A percentile compares a stretch with the other conserved stretches of the same genome.
These are phyloP conservation scores for Geopyxis carbonaria DNA, from an alignment of 495 filamentous ascomycete species.

Conservation along the genomic window DNA sequence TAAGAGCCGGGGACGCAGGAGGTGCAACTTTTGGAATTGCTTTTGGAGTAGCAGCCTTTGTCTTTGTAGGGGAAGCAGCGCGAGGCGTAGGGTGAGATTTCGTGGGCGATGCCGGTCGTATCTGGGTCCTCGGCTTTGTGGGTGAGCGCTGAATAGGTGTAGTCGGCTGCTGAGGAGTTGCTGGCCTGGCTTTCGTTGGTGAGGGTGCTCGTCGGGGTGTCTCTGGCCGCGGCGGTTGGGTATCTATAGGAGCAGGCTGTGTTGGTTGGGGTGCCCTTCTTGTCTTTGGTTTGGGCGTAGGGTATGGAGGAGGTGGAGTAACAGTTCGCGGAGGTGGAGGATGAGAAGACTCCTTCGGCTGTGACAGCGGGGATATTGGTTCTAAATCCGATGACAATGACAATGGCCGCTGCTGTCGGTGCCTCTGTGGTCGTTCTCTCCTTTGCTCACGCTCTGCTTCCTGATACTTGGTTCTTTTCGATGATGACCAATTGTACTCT, in stretches of 20 bases:
- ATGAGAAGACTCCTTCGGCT: conserved; percentile 2
- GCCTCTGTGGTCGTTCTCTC: conserved; percentile 37
- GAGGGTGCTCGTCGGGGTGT: neutral
- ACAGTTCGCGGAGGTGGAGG: neutral
- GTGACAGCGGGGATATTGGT: no score
- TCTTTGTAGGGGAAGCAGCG: neutral
- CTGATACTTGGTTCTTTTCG: neutral
- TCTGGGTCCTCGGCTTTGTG: neutral
- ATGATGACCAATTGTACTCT: neutral
- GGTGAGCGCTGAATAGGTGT: neutral
- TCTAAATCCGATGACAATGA: no score
- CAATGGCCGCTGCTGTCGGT: conserved; percentile 38
- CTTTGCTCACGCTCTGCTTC: conserved; percentile 13
- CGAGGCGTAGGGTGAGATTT: neutral
- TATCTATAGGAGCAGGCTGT: neutral
- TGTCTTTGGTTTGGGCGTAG: conserved; percentile 1
- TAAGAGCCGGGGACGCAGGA: no score
- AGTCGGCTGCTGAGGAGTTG: neutral
- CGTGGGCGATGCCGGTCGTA: neutral
- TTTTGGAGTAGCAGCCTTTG: neutral
- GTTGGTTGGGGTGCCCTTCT: conserved; percentile 1
- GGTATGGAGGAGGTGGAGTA: neutral
- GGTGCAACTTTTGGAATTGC: neutral
- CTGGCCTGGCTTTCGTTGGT: no score
- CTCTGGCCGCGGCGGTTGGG: neutral